Percentiles rank a stretch among this genome's conserved stretches.
Conservation (phyloP, 306 rosid species). For the Clitoria ternatea region DNA sequence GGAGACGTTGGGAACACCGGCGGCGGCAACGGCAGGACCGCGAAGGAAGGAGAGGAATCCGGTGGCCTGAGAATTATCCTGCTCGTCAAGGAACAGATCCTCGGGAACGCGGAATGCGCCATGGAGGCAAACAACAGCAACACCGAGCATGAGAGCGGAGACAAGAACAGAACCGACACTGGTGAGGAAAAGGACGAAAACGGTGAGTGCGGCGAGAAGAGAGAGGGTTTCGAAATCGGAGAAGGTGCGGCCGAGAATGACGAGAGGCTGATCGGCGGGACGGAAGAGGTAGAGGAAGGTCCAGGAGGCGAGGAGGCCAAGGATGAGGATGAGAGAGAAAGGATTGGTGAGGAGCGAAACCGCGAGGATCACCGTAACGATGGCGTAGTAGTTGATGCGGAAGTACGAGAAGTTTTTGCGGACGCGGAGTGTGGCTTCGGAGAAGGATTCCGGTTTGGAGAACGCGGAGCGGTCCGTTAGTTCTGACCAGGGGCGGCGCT, state of each 20-base stretch:
- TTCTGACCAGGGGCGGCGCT: slow-evolving; percentile 91
- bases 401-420: slow-evolving; percentile 86
- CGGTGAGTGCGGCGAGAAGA: slow-evolving; percentile 44
- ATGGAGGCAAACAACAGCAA: slow-evolving; percentile 59
- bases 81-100: slow-evolving; percentile 86
- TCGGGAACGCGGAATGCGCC: slow-evolving; percentile 85
- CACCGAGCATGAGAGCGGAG: slow-evolving; percentile 63
- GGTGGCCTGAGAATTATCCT: slow-evolving; percentile 41
- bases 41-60: slow-evolving; percentile 67
- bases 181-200: slow-evolving; percentile 72
- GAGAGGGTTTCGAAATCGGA: slow-evolving; percentile 70
- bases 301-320: slow-evolving; percentile 76
- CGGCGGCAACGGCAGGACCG: slow-evolving; percentile 45
- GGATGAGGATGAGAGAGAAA: slow-evolving; percentile 53
- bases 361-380: slow-evolving; percentile 43
- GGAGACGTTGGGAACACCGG: slow-evolving; percentile 38
- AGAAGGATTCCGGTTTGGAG: slow-evolving; percentile 66
- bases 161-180: slow-evolving; percentile 77
- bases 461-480: slow-evolving; percentile 67
- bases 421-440: slow-evolving; percentile 79
- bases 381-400: slow-evolving; percentile 74
- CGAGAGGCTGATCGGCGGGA: slow-evolving; percentile 87
- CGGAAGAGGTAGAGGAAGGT: slow-evolving; percentile 93
- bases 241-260: slow-evolving; percentile 66
- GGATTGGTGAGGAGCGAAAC: slow-evolving; percentile 75